phyloP scores from a whole-genome alignment of 305 asterid genomes.

The Fraxinus sp. region DNA sequence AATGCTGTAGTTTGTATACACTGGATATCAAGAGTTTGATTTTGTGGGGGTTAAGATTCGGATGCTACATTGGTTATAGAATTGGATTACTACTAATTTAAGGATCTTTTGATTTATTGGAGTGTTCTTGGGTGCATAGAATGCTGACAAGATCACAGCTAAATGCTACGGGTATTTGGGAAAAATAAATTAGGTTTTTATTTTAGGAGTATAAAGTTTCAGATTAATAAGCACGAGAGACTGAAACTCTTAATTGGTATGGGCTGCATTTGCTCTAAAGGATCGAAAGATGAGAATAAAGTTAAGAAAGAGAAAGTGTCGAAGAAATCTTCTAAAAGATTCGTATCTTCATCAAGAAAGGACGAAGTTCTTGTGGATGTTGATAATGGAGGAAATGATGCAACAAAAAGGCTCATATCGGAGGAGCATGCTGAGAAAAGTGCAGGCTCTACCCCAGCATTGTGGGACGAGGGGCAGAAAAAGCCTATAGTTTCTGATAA shows the following conservation, averaged over 20 bases:
- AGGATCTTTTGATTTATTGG: conserved; percentile 22
- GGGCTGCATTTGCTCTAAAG: conserved; percentile 91
- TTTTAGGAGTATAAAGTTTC: conserved; percentile 33
- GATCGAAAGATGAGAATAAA: conserved; percentile 33
- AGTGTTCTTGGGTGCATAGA: conserved; percentile 19
- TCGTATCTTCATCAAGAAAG: conserved; percentile 46
- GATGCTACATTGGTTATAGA: not conserved
- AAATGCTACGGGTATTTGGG: conserved; percentile 38
- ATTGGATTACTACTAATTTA: not conserved
- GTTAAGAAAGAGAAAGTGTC: conserved; percentile 47
- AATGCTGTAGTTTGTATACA: not conserved
- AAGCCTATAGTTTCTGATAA: conserved; percentile 43
- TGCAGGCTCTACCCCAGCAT: conserved; percentile 56
- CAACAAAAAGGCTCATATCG: conserved; percentile 55
- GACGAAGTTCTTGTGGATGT: conserved; percentile 54
- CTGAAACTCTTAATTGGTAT: conserved; percentile 37
- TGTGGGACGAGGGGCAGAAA: conserved; percentile 48
- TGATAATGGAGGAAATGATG: conserved; percentile 65
- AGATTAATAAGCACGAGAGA: conserved; percentile 33
- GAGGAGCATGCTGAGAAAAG: conserved; percentile 55
- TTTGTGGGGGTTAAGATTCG: not conserved
- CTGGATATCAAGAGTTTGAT: conserved; percentile 14
- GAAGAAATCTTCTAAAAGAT: conserved; percentile 50
- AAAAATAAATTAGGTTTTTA: conserved; percentile 27
- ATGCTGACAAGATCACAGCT: conserved; percentile 32